Evolutionary conservation across 345 rosid genomes (phyloP), one percentile per base, ranked within the genome.

Genomic region (Salix exigua): DNA sequence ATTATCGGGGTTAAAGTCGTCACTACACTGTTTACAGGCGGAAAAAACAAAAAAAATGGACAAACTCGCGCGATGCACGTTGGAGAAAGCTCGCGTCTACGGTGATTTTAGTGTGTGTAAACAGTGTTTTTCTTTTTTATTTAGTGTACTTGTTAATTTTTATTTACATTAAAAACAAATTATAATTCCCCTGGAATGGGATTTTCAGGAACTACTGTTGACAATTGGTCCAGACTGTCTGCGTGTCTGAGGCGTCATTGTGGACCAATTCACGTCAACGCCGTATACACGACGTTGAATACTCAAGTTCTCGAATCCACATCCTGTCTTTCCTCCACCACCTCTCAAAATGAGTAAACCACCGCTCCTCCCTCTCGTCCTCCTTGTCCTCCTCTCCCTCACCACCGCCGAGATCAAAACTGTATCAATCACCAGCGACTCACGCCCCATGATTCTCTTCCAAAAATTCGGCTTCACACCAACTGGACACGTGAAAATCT

Each of bases 401-500:
- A 50, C 62, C 77, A 16, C 67, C 71, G 74, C 80, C 35, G 83
- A 81, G 62, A 81, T 81, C 62, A 81, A 30, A 85, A 72, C 91
- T 79, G 85, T 94, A 3, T 85, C 75, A 1, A 89, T 94, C 80
- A 58, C 84, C 51, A 77, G 81, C 44, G 98, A 96, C 78, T 77
- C 86, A n/a, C 97, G 99, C 31, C 83, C 99, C 40, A 90, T 91
- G 97, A 96, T 96, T 80, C 95, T 94, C 80, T 92, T 96, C 83
- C 97, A 96, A 81, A 93, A 91, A 65, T 94, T 96, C 88, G 98
- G 97, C 14, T 93, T 96, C 91, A 92, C 99, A 3, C 91, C 74
- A 77, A 84, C 88, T 38, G 99, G 99, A 70, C 92, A 86, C 80
- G 97, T 91, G 48, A 65, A 79, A 46, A 80, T 96, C 77, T 66